Conservation (phyloP, 352 stramenopile genomes). For the Phytophthora quininea region DNA sequence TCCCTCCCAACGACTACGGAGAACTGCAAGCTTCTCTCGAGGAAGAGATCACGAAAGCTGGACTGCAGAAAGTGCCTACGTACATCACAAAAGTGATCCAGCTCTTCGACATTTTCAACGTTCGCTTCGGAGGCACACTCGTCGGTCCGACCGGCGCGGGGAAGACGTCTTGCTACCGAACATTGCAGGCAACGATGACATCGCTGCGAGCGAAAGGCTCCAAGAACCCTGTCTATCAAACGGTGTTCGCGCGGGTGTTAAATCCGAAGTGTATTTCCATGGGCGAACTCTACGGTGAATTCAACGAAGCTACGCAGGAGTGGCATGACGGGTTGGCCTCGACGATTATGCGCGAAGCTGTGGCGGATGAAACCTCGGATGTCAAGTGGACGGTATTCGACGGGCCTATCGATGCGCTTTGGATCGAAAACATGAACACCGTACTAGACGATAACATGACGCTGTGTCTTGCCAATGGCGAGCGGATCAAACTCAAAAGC, state of each 20-base stretch:
- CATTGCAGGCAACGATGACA: conserved; percentile 89
- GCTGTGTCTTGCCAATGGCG: conserved; percentile 92
- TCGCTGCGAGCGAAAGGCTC: conserved; percentile 62
- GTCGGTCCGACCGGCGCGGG: conserved; percentile 86
- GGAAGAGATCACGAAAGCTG: conserved; percentile 61
- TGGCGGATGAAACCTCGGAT: conserved; percentile 66
- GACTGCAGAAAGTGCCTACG: conserved; percentile 67
- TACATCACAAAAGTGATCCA: conserved; percentile 95
- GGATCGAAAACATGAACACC: conserved; percentile 97
- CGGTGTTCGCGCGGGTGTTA: conserved; percentile 68
- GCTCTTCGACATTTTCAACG: conserved; percentile 95
- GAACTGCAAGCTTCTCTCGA: conserved; percentile 76
- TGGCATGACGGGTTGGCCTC: conserved; percentile 86
- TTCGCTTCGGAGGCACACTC: conserved; percentile 91
- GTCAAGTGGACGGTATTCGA: conserved; percentile 94
- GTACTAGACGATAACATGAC: conserved; percentile 96
- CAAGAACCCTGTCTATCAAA: conserved; percentile 84
- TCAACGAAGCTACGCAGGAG: conserved; percentile 90
- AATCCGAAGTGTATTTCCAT: conserved; percentile 90
- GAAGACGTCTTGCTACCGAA: conserved; percentile 90
- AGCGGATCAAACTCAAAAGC: conserved; percentile 88
- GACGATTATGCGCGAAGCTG: conserved; percentile 80
- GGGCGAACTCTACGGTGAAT: conserved; percentile 87
- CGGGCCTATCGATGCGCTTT: conserved; percentile 94
- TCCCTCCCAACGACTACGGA: conserved; percentile 85